Conservation (phyloP, 257 asterid genomes). For the Capsicum chinense region DNA sequence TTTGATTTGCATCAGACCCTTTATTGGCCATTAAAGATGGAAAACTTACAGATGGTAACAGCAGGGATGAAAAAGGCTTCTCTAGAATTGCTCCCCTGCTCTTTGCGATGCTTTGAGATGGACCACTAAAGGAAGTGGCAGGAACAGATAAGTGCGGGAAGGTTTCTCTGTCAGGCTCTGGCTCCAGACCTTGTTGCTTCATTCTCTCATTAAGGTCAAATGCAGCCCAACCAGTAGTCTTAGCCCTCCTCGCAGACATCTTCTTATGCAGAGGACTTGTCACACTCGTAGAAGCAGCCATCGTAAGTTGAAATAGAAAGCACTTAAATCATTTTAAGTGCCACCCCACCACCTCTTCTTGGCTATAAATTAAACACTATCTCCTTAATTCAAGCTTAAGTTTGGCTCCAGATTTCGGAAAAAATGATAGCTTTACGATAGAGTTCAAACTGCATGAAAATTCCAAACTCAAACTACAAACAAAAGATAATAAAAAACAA, state of each 20-base stretch:
- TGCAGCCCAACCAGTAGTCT: constrained; percentile 81
- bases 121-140: constrained; percentile 27
- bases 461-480: neutral
- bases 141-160: constrained; percentile 59
- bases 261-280: constrained; percentile 34
- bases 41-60: constrained; percentile 46
- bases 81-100: constrained; percentile 35
- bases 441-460: neutral
- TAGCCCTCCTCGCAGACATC: constrained; percentile 49
- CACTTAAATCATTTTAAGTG: constrained; percentile 16
- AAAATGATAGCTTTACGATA: constrained; percentile 13
- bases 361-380: neutral
- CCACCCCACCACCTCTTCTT: constrained; percentile 23
- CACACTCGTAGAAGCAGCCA: constrained; percentile 47
- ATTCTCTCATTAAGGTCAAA: constrained; percentile 71
- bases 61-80: constrained; percentile 69
- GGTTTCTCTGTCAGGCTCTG: constrained; percentile 48
- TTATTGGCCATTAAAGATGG: constrained; percentile 35
- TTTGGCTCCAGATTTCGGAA: neutral
- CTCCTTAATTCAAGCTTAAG: constrained; percentile 3
- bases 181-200: constrained; percentile 46
- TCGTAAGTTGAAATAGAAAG: constrained; percentile 29
- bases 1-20: constrained; percentile 32
- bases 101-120: constrained; percentile 32
- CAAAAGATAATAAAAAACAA: neutral